phyloP scores from a whole-genome alignment of 768 basidiomycete genomes.

The Lactifluus subvellereus region DNA sequence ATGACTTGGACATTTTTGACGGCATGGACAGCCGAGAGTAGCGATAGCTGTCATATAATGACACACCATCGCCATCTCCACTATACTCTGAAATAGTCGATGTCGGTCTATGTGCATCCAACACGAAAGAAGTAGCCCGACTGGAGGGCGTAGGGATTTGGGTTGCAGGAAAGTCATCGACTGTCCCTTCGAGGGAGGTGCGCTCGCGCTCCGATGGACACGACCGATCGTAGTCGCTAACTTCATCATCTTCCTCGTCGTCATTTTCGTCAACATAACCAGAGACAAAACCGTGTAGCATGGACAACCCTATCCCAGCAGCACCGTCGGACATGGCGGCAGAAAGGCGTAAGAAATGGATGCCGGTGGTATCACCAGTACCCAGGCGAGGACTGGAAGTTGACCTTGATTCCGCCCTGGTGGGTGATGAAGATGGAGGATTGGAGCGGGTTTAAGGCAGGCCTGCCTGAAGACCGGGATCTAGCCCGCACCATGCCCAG shows the following conservation, averaged over 20 bases:
- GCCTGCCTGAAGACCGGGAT: neutral
- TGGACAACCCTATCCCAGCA: conserved; percentile 61
- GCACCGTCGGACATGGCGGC: conserved; percentile 50
- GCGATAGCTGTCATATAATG: conserved; percentile 75
- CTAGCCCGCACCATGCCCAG: neutral
- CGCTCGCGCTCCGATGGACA: conserved; percentile 1
- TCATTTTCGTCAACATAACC: conserved; percentile 32
- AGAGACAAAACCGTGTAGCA: conserved; percentile 48
- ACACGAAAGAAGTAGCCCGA: neutral
- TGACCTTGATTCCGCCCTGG: neutral
- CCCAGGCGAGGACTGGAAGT: neutral
- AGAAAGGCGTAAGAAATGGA: conserved; percentile 29
- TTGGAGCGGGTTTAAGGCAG: neutral
- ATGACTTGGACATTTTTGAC: conserved; percentile 37
- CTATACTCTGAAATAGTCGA: conserved; percentile 26
- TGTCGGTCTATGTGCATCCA: conserved; percentile 1
- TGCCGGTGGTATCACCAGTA: neutral
- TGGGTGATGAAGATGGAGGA: neutral
- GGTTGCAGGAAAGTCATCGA: conserved; percentile 21
- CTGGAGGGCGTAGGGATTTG: conserved; percentile 14
- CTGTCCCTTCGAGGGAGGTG: conserved; percentile 22
- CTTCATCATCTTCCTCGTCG: conserved; percentile 21
- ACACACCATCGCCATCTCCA: conserved; percentile 60
- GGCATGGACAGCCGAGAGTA: conserved; percentile 59
- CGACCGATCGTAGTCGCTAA: conserved; percentile 20